A percentile compares a stretch with the other conserved stretches of the same genome.
Evolutionary conservation across 2,329 filamentous ascomycete genomes (phyloP).

Genomic region (Xenosphaeropsis pyriputrescens): DNA sequence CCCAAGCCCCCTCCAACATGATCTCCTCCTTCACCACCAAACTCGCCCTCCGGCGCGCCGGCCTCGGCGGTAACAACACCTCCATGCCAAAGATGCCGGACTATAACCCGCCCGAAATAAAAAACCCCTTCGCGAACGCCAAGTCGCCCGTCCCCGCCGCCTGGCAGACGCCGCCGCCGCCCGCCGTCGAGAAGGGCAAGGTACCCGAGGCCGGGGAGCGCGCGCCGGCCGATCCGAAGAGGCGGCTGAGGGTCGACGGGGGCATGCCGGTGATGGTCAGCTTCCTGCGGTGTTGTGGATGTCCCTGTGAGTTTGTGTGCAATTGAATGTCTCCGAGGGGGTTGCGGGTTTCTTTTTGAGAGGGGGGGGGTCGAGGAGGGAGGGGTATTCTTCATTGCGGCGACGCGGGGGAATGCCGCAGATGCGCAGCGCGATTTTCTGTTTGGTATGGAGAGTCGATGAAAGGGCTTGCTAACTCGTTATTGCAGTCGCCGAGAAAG

Average conservation of each 20-base stretch:
- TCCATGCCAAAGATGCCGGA: constrained; percentile 4
- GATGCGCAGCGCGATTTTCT: too few species aligned
- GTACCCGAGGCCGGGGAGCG: constrained; percentile 10
- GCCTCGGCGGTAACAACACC: constrained; percentile 12
- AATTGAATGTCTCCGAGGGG: background rate
- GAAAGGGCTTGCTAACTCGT: background rate
- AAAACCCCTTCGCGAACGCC: constrained; percentile 14
- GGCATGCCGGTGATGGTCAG: constrained; percentile 43
- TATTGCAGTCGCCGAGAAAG: constrained; percentile 49
- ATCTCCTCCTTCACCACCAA: constrained; percentile 16
- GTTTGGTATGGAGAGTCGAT: too few species aligned
- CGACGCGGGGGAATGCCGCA: too few species aligned
- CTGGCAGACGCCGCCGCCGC: constrained; percentile 14
- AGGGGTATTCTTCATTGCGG: background rate
- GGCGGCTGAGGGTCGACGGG: constrained; percentile 28
- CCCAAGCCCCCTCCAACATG: too few species aligned
- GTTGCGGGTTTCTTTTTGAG: too few species aligned
- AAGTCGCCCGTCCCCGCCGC: constrained; percentile 11
- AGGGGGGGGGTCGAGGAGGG: too few species aligned
- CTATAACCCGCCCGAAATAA: constrained; percentile 1
- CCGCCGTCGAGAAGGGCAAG: constrained; percentile 11
- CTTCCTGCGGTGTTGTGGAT: constrained; percentile 60
- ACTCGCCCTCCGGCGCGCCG: constrained; percentile 16
- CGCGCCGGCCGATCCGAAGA: constrained; percentile 9
- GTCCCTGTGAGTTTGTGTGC: constrained; percentile 43